These are phyloP conservation scores for Saturnispora sekii DNA, from an alignment of 805 yeast species.

Conservation along the genomic window DNA sequence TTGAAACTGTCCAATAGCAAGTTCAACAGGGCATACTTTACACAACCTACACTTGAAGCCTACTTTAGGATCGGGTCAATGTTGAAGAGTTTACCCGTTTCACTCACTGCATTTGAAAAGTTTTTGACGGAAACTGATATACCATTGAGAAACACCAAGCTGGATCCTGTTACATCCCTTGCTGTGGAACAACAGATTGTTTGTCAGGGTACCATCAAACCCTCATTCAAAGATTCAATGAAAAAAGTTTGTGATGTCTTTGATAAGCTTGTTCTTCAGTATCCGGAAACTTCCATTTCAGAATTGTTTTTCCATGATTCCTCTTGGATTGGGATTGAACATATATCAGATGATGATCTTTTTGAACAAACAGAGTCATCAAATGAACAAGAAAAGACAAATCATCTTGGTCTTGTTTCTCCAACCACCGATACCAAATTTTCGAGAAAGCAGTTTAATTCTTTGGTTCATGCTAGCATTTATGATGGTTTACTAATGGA, in stretches of 20 bases:
- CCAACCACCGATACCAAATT: constrained; percentile 5
- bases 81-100: constrained; percentile 42
- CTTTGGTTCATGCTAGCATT: constrained; percentile 16
- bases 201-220: constrained; percentile 51
- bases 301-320: constrained; percentile 56
- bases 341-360: not conserved
- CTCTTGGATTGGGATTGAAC: constrained; percentile 46
- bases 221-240: constrained; percentile 28
- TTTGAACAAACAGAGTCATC: not conserved
- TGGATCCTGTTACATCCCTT: constrained; percentile 33
- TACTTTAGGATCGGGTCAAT: constrained; percentile 40
- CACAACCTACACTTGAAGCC: constrained; percentile 43
- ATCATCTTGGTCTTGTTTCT: not conserved
- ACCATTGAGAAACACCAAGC: constrained; percentile 27
- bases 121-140: constrained; percentile 51
- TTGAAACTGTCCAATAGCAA: constrained; percentile 9
- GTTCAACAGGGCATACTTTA: constrained; percentile 15
- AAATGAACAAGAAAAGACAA: not conserved
- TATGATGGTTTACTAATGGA: constrained; percentile 25
- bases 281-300: constrained; percentile 39
- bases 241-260: constrained; percentile 39
- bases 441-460: constrained; percentile 11
- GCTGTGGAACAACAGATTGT: constrained; percentile 52
- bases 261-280: constrained; percentile 28
- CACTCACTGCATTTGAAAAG: constrained; percentile 47